Evolutionary conservation across 257 asterid species (phyloP).

Genomic region (Lycium barbarum): DNA sequence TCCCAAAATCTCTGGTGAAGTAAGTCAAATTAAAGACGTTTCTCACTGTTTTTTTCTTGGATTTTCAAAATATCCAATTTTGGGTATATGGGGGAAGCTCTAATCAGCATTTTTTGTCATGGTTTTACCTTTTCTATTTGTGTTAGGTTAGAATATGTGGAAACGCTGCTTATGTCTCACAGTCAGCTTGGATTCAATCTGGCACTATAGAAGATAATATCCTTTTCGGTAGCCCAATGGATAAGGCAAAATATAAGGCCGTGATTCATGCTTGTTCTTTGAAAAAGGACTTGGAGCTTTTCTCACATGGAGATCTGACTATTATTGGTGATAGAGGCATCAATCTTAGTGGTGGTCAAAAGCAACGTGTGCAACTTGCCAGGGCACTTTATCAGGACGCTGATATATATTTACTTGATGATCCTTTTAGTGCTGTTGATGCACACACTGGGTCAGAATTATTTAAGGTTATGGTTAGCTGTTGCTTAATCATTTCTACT

Average conservation of each 20-base stretch:
- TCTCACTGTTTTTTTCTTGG: background rate
- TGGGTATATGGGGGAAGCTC: slow-evolving; percentile 13
- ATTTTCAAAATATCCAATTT: slow-evolving; percentile 21
- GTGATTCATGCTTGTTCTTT: slow-evolving; percentile 92
- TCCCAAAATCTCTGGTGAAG: slow-evolving; percentile 75
- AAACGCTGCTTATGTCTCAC: slow-evolving; percentile 91
- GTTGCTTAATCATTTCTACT: slow-evolving; percentile 8
- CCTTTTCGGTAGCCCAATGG: slow-evolving; percentile 97
- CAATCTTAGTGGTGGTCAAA: slow-evolving; percentile 98
- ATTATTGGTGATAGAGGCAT: slow-evolving; percentile 99
- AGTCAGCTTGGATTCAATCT: slow-evolving; percentile 98
- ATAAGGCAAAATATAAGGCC: slow-evolving; percentile 83
- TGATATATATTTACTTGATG: slow-evolving; percentile 90
- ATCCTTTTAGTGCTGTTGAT: slow-evolving; percentile 99
- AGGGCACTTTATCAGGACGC: slow-evolving; percentile 98
- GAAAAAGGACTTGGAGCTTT: slow-evolving; percentile 87
- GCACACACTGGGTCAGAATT: slow-evolving; percentile 98
- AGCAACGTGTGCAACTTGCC: slow-evolving; percentile 98
- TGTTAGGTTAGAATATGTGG: slow-evolving; percentile 87
- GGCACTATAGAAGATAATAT: slow-evolving; percentile 94
- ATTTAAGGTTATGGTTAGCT: slow-evolving; percentile 62
- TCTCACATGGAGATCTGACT: slow-evolving; percentile 97
- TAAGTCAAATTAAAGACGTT: slow-evolving; percentile 45
- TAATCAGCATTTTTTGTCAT: slow-evolving; percentile 21
- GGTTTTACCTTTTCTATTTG: slow-evolving; percentile 30